Base-by-base conservation (phyloP, 345 rosid species). In the Combretum micranthum region DNA sequence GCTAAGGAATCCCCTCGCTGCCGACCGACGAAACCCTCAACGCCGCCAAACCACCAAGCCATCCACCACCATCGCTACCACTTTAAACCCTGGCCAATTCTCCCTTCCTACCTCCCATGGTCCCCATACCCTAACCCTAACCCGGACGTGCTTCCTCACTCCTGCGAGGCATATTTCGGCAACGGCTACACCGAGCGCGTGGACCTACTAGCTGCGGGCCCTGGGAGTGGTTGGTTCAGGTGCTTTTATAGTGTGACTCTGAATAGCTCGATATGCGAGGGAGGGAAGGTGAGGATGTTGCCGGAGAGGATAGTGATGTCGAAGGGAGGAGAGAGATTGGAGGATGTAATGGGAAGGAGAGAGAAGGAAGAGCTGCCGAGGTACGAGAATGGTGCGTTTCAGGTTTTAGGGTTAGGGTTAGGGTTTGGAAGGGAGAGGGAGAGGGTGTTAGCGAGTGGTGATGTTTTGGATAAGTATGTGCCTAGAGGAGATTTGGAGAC, bases 21-120 rank as follows among this genome's bases (percentile, higher is more conserved):
- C 25, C 17, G 6, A 13, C 21, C 16, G 2, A 39, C 47, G 7
- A 50, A 37, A 14, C 49, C 47, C 61, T 11, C 48, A 20, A 47
- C 66, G 55, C 19, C 73, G 39, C 13, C 54, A 26, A 1, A 55
- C 48, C 1, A 49, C 25, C 17, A 53, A 43, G n/a, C 25, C 15
- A 46, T 13, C 53, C 82, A 45, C 56, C 53, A 21, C 62, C 56
- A 13, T 62, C 19, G 44, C 55, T 23, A 32, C 52, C 21, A 19
- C 21, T 37, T 43, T 14, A 85, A 92, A 60, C 81, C 82, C 0
- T 88, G 98, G 96, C 93, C 95, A 19, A 81, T 83, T 20, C 80
- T 92, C 20, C 98, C 96, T 26, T 88, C 96, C 0, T 86, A 84
- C 70, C 90, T 88, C 42, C 96, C 93, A 2, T 92, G 98, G 98